These are phyloP conservation scores for Geranomyces variabilis DNA, from an alignment of 192 early-diverging fungal genomes.

Conservation along the genomic window DNA sequence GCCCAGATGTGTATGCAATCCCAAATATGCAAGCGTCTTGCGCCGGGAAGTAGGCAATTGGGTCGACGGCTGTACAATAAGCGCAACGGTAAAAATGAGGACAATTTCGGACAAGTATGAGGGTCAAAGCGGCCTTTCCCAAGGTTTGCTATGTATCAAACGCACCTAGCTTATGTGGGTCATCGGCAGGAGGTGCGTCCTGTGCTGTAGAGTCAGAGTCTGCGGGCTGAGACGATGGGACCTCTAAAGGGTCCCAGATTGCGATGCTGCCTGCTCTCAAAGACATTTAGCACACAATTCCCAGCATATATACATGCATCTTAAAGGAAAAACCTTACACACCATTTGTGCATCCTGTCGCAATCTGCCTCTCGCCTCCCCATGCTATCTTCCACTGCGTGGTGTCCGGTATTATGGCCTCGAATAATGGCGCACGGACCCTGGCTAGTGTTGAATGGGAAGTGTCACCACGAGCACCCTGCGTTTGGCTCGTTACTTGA, in stretches of 20 bases:
- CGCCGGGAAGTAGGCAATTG: constrained; percentile 29
- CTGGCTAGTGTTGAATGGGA: neutral
- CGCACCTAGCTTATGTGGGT: no score
- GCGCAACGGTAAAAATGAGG: no score
- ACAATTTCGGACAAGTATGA: no score
- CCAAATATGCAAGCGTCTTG: constrained; percentile 33
- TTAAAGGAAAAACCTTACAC: neutral
- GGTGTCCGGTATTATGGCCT: constrained; percentile 21
- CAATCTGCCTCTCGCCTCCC: constrained; percentile 32
- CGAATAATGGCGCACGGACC: constrained; percentile 14
- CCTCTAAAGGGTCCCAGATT: no score
- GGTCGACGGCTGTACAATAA: constrained; percentile 16
- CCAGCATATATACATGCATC: no score
- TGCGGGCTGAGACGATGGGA: neutral
- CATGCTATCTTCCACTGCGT: constrained; percentile 37
- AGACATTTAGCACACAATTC: no score
- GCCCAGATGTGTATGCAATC: neutral
- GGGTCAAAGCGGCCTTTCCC: no score
- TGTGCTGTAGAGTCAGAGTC: neutral
- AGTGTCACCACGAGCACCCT: neutral
- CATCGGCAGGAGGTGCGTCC: no score
- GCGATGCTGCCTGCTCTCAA: no score
- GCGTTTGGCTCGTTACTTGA: neutral
- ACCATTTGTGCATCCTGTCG: constrained; percentile 35
- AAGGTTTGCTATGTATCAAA: no score